Percentiles rank a stretch among this genome's conserved stretches.
Conservation (phyloP, 495 filamentous ascomycete genomes). For the Gamarada debralockiae region DNA sequence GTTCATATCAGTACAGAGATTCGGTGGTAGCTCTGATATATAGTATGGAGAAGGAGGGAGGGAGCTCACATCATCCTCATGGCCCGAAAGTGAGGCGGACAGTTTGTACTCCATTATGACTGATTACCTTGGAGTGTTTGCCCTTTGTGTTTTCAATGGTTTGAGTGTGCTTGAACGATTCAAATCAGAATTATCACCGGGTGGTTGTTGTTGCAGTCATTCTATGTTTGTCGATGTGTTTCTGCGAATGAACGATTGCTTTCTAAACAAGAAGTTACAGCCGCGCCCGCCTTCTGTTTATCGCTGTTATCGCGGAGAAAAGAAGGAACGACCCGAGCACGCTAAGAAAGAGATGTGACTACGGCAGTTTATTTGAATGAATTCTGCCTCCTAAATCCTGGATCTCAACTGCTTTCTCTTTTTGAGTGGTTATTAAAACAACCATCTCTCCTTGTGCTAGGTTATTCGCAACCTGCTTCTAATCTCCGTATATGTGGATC, state of each 20-base stretch:
- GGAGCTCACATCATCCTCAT: conserved; percentile 75
- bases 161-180: not conserved
- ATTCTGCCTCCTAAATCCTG: no score
- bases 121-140: not conserved
- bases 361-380: no score
- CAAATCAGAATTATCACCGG: not conserved
- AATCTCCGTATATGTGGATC: no score
- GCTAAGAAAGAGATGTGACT: no score
- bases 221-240: conserved; percentile 12
- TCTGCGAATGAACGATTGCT: conserved; percentile 14
- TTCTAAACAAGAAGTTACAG: not conserved
- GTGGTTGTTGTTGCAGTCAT: not conserved
- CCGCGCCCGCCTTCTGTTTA: not conserved
- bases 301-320: conserved; percentile 8
- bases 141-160: not conserved
- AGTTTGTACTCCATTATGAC: conserved; percentile 67
- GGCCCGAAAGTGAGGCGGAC: conserved; percentile 73
- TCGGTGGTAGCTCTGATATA: not conserved
- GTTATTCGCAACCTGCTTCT: no score
- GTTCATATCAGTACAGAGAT: conserved; percentile 11
- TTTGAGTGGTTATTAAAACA: no score
- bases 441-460: no score
- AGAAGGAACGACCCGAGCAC: not conserved
- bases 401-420: no score
- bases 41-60: conserved; percentile 1